Evolutionary conservation across 2,329 filamentous ascomycete genomes (phyloP), one percentile per base, ranked within the genome.

Genomic region (Hypoxylon sp.): DNA sequence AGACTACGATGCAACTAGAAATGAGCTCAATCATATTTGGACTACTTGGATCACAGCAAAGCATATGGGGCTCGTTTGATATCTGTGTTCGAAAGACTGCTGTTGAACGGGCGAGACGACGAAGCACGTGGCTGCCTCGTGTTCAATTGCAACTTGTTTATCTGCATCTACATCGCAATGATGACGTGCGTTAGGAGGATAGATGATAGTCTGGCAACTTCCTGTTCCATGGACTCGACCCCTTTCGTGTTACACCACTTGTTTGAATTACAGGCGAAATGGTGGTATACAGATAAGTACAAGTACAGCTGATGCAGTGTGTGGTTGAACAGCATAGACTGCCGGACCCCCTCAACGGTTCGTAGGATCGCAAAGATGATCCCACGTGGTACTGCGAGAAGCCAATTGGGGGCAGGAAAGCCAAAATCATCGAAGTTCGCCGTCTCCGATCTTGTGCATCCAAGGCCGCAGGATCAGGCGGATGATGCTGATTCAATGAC

Each of bases 351-450:
- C 53, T 45, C 46, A 18, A 52, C 26, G 45, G 20, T 50, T 57
- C 36, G 64, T 56, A 62, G 57, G 64, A 67, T 57, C 26, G 57
- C 45, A 64, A 54, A 64, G 52, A 33, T 28, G 61, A 63, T 63
- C 61, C 51, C 67, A 69, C 57, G 64, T 67, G 60, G 57, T 61
- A 48, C 54, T 16, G 40, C 44, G 50, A 48, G 50, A 56, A 36
- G 57, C 57, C 36, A 59, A 56, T 59, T 46, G 50, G 51, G 58
- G 52, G 60, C 36, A 51, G 38, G 60, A 49, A 60, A 48, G 20
- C 33, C 40, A 38, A 33, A 26, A 30, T 45, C 53, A 20, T n/a
- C 49, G 51, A 56, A 59, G 28, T 38, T 64, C 28, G 49, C 57
- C 33, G 33, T 32, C 38, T 50, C 53, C 46, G 54, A 64, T 64